These are phyloP conservation scores for Aspergillus costaricaensis DNA, from an alignment of 2,329 filamentous ascomycete species.

Conservation along the genomic window DNA sequence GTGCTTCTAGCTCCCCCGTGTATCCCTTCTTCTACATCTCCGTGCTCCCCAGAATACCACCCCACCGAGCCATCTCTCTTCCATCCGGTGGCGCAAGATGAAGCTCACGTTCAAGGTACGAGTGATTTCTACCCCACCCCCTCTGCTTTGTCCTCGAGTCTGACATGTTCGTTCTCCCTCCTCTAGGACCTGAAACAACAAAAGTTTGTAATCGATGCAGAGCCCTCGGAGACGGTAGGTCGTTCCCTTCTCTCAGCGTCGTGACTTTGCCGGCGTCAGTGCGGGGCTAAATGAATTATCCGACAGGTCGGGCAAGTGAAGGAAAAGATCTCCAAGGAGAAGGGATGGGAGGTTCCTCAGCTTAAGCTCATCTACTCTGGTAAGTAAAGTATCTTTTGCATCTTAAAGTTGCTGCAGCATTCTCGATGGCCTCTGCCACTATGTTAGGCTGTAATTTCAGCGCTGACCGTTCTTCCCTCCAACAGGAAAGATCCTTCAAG, in stretches of 20 bases:
- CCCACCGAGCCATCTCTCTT: slow-evolving; percentile 22
- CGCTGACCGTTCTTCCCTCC: slow-evolving; percentile 20
- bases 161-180: slow-evolving; percentile 22
- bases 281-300: slow-evolving; percentile 38
- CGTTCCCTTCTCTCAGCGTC: slow-evolving; percentile 7
- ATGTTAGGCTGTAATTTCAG: neutral
- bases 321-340: slow-evolving; percentile 86
- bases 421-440: slow-evolving; percentile 1
- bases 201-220: slow-evolving; percentile 95
- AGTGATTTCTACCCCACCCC: slow-evolving; percentile 15
- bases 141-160: slow-evolving; percentile 3
- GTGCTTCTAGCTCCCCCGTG: slow-evolving; percentile 1
- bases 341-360: slow-evolving; percentile 86
- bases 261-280: slow-evolving; percentile 22
- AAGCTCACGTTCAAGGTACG: slow-evolving; percentile 72
- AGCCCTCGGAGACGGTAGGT: slow-evolving; percentile 86
- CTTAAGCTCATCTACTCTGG: slow-evolving; percentile 99
- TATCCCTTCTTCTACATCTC: neutral
- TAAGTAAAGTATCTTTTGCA: slow-evolving; percentile 48
- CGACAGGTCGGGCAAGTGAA: slow-evolving; percentile 83
- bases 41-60: slow-evolving; percentile 2
- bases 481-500: slow-evolving; percentile 93
- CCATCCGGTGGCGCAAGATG: slow-evolving; percentile 53
- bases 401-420: neutral
- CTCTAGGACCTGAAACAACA: slow-evolving; percentile 93